phyloP scores from a whole-genome alignment of 306 rosid genomes.

The Cicer bijugum region DNA sequence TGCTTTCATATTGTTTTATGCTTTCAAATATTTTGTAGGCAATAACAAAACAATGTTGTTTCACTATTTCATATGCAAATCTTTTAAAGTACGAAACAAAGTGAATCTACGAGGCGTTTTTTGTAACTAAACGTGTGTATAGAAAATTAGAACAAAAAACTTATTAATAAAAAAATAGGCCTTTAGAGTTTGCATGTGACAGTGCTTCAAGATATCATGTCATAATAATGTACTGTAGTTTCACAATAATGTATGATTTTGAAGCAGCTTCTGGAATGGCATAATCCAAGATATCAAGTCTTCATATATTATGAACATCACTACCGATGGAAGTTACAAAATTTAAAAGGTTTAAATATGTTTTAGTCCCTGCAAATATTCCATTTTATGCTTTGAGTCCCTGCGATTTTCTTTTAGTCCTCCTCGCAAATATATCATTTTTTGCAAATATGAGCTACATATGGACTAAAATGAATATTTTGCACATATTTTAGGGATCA shows the following conservation, averaged over 20 bases:
- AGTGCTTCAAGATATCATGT: background rate
- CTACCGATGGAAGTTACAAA: background rate
- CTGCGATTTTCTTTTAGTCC: no score
- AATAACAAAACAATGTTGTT: background rate
- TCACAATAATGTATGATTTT: background rate
- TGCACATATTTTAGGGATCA: no score
- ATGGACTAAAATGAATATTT: no score
- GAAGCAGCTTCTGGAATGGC: constrained; percentile 9
- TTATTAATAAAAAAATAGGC: background rate
- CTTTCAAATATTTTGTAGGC: background rate
- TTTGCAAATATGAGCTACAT: no score
- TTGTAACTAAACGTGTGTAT: background rate
- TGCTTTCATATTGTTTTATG: background rate
- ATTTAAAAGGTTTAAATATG: no score
- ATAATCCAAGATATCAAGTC: background rate
- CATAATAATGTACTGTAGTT: background rate
- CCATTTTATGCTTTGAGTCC: no score
- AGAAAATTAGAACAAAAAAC: background rate
- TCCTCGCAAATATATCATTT: no score
- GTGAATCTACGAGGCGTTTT: background rate
- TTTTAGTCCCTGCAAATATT: no score
- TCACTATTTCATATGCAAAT: background rate
- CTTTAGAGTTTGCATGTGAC: background rate
- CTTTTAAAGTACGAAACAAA: background rate
- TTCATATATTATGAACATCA: background rate